Evolutionary conservation across 164 flowering plant species (phyloP), one percentile per base, ranked within the genome.

Genomic region (Brasenia schreberi): DNA sequence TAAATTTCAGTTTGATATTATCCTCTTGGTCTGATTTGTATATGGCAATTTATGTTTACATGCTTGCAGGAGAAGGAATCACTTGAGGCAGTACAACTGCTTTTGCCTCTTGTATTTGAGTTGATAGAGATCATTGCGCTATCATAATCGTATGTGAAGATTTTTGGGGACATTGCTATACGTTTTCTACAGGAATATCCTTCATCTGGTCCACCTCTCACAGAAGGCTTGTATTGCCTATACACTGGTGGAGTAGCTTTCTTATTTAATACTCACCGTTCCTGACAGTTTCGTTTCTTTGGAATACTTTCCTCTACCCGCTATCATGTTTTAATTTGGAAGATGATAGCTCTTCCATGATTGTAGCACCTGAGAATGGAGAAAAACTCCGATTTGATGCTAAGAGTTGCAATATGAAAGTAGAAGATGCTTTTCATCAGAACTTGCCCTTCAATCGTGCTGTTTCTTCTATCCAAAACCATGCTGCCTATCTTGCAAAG

Each of bases 231-330:
- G 87, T 68, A 81, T 87, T 44, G 72, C 72, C 14, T 76, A 91
- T 76, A 86, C 91, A 61, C 66, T 95, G 68, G 79, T 80, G 74
- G 99, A 92, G 81, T 84, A 92, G 86, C 85, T 95, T 72, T 92
- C 88, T 11, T 95, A 85, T 76, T 71, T 95, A 73, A 74, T 95
- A 67, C 70, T 88, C 18, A 85, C 95, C 69, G 96, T 88, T 2
- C 99, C 99, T 52, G 98, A 92, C 77, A 92, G 98, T 42, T 90
- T 95, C 81, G 96, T 92, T 75, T 88, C 90, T 62, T 78, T 92
- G 83, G 96, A 95, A 77, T 90, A 96, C 81, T 90, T 92, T 74
- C 96, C 96, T 33, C 70, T 95, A 68, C 97, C 95, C 39, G 65
- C 79, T 5, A 77, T 80, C 77, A 84, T 95, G 12, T 70, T 76